Percentiles rank a stretch among this genome's conserved stretches.
phyloP scores from a whole-genome alignment of 805 yeast genomes.

The Lipomyces japonicus region DNA sequence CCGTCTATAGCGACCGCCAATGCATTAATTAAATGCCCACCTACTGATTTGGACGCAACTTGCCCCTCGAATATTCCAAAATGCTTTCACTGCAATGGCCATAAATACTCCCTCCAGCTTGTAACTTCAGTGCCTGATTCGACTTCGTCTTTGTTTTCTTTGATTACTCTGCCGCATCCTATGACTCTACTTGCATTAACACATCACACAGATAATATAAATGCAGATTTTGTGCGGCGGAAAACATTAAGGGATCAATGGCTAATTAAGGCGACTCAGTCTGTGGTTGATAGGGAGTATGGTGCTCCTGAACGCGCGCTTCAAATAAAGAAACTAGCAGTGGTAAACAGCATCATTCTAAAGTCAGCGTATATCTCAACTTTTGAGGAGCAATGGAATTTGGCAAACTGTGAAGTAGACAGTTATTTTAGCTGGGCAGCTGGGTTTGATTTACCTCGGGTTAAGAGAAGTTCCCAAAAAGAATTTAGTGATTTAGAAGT shows the following conservation, averaged over 20 bases:
- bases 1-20: conserved; percentile 29
- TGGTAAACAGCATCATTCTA: conserved; percentile 10
- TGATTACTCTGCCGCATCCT: conserved; percentile 25
- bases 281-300: conserved; percentile 2
- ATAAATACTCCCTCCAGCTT: conserved; percentile 4
- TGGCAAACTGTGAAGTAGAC: conserved; percentile 11
- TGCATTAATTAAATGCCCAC: conserved; percentile 31
- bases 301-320: conserved; percentile 19
- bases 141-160: conserved; percentile 1
- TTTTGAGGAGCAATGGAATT: conserved; percentile 17
- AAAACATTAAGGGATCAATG: conserved; percentile 13
- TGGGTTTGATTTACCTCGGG: conserved; percentile 21
- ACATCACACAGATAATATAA: conserved; percentile 5
- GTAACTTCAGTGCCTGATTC: conserved; percentile 7
- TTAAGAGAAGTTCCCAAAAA: not conserved
- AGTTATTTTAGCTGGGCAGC: conserved; percentile 14
- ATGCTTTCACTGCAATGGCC: conserved; percentile 17
- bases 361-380: conserved; percentile 4
- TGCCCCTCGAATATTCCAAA: conserved; percentile 31
- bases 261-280: conserved; percentile 7
- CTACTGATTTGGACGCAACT: conserved; percentile 5
- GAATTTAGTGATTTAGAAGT: not conserved
- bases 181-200: conserved; percentile 13
- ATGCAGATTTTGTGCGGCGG: conserved; percentile 19
- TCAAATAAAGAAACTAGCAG: conserved; percentile 16